Conservation (phyloP, 768 basidiomycete species). For the Leccinellum rugosiceps region DNA sequence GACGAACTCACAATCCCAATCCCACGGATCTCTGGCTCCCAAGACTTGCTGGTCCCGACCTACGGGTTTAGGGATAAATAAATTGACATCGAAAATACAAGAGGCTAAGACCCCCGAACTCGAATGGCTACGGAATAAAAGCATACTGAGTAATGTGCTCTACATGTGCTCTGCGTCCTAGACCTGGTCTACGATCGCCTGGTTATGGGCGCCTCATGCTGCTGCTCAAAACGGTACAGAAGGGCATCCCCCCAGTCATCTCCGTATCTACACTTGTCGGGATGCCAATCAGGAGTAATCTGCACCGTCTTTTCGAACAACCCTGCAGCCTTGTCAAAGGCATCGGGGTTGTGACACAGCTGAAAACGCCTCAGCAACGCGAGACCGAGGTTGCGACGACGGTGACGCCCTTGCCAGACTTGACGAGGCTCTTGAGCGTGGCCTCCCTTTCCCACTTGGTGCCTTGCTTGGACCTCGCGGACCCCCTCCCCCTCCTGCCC, state of each 20-base stretch:
- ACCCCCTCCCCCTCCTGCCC: too few relatives aligned
- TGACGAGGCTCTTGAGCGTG: conserved; percentile 78
- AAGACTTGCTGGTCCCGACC: too few relatives aligned
- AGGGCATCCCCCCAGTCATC: neutral
- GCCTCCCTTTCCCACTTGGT: conserved; percentile 79
- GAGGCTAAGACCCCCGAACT: too few relatives aligned
- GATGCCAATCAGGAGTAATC: neutral
- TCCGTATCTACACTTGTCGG: neutral
- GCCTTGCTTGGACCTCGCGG: too few relatives aligned
- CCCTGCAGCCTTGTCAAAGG: neutral
- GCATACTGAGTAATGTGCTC: too few relatives aligned
- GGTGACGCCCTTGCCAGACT: conserved; percentile 81
- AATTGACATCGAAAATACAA: too few relatives aligned
- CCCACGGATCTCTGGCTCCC: too few relatives aligned
- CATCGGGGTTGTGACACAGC: neutral
- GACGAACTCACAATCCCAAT: too few relatives aligned
- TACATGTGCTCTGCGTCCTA: neutral
- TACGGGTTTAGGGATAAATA: too few relatives aligned
- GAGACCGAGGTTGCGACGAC: conserved; percentile 49
- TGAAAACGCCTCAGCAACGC: neutral
- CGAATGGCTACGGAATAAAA: too few relatives aligned
- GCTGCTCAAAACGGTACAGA: neutral
- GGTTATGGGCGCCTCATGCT: neutral
- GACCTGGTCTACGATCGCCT: neutral
- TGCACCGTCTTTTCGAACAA: neutral